Evolutionary conservation across 2,329 filamentous ascomycete species (phyloP), one percentile per base, ranked within the genome.

Genomic region (Chalara sp.): DNA sequence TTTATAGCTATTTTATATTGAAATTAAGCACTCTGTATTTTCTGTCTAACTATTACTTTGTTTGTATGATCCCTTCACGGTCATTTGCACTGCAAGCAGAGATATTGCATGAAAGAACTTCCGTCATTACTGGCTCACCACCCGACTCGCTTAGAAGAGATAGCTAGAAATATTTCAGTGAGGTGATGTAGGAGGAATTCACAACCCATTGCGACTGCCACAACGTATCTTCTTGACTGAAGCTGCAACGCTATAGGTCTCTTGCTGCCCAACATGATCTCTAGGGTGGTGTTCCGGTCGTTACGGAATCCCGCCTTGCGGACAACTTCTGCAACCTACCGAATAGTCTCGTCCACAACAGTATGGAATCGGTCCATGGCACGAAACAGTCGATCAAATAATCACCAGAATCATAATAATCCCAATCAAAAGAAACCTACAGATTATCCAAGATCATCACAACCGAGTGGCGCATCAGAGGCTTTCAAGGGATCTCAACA

Each of bases 321-420:
- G 54, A 52, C 55, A 52, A 47, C 52, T 44, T 51, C 60, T 47
- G 51, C 62, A 13, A 54, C 65, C 44, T 55, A 66, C 7, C 64
- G 67, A 56, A 62, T 66, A 56, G 57, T 63, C 33, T 60, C 70
- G 31, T 61, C 63, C 8, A 10, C 35, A 5, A 62, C 65, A 55
- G 57, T 69, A 68, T 75, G 71, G 72, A 63, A 55, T 53, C 68
- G 72, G 52, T 69, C 69, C 29, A 70, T 76, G 69, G 71, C 72
- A 40, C 66, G 70, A 32, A 63, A 68, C 53, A 69, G 68, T 46
- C 59, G 59, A 40, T 59, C 63, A 47, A 55, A 59, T n/a, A 37
- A 21, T 21, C 21, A 21, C 46, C 44, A 46, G n/a, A 11, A 31
- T n/a, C 30, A 46, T n/a, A 40, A 58, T 39, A 47, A 49, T n/a